Conservation (phyloP, 2,329 filamentous ascomycete species). For the Hymenoscyphus fructigenus region DNA sequence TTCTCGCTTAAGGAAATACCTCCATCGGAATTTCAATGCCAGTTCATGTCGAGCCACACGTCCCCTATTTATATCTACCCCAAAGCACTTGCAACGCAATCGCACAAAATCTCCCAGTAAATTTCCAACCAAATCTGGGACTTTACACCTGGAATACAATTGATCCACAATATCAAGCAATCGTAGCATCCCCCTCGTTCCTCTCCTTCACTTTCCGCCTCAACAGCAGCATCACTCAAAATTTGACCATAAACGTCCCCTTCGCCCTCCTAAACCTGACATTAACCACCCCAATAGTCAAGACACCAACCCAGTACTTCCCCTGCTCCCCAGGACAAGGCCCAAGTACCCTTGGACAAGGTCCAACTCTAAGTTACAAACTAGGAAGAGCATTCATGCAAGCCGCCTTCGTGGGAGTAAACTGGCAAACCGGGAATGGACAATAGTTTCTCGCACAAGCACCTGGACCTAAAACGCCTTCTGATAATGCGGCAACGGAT, state of each 20-base stretch:
- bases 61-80: constrained; percentile 39
- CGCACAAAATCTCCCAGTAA: constrained; percentile 36
- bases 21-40: constrained; percentile 14
- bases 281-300: constrained; percentile 17
- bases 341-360: constrained; percentile 4
- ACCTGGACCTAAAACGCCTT: constrained; percentile 28
- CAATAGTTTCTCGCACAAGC: constrained; percentile 35
- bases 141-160: constrained; percentile 40
- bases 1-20: constrained; percentile 22
- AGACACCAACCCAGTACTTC: constrained; percentile 20
- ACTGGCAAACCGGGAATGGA: constrained; percentile 26
- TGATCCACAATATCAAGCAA: constrained; percentile 29
- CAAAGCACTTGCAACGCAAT: constrained; percentile 39
- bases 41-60: constrained; percentile 21
- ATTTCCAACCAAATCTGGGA: constrained; percentile 29
- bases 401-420: constrained; percentile 39
- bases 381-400: constrained; percentile 42
- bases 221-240: constrained; percentile 22
- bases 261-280: constrained; percentile 26
- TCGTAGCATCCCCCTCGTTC: constrained; percentile 39
- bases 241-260: constrained; percentile 35
- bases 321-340: constrained; percentile 10
- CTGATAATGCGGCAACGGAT: constrained; percentile 2
- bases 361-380: constrained; percentile 13
- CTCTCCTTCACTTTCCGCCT: constrained; percentile 38